Evolutionary conservation across 2,329 filamentous ascomycete species (phyloP), one percentile per base, ranked within the genome.

Genomic region (Pezicula neosporulosa): DNA sequence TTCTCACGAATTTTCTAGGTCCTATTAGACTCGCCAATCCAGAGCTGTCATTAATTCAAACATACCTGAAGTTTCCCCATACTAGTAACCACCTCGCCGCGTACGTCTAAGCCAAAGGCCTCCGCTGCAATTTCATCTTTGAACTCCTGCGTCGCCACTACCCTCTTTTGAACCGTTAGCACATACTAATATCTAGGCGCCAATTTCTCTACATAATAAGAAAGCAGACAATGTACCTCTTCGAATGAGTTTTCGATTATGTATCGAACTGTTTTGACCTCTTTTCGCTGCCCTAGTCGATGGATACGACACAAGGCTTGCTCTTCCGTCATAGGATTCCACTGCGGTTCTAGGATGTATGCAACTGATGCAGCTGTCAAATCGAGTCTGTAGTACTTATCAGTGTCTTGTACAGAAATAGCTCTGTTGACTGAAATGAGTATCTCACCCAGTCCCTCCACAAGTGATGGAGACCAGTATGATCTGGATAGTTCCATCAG

Each of bases 401-500:
- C n/a, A n/a, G n/a, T n/a, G n/a, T n/a, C n/a, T n/a, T n/a, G n/a
- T n/a, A n/a, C n/a, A n/a, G n/a, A n/a, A n/a, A n/a, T n/a, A n/a
- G n/a, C n/a, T n/a, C n/a, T 33, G 44, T 41, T 36, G 27, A 18
- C 44, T 16, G 33, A 47, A 15, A 10, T 44, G 12, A 19, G 36
- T 8, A 52, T 45, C 71, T 61, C 60, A 76, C 74, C 77, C 77
- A 19, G 75, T 72, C n/a, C 76, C 75, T 35, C 75, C 78, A 48
- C 77, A 81, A 0, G 72, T 71, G 1, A 80, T 60, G 0, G 77
- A 78, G 1, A 80, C 59, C 0, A 81, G 66, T 49, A 78, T 68
- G 4, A 80, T 72, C 0, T 65, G 62, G 3, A 75, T 58, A 0
- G 35, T 50, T 0, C 68, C 60, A 9, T 79, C 68, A 0, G 45